Base-by-base conservation (phyloP, 192 early-diverging fungal species). In the Umbelopsis sp. region DNA sequence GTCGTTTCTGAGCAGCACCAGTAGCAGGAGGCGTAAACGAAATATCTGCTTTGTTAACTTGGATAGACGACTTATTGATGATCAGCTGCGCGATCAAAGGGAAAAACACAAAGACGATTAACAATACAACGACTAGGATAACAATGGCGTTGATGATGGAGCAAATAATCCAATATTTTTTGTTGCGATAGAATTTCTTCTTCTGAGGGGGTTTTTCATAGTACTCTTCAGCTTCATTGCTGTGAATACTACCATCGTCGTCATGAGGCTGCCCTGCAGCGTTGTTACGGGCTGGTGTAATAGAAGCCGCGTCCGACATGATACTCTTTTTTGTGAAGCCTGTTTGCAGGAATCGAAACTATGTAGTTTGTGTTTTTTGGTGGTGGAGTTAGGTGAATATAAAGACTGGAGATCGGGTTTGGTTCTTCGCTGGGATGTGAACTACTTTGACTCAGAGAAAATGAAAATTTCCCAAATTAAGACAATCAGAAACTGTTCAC, bases 131-230 rank as follows among this genome's bases (percentile, higher is more conserved):
- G 25, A 86, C 78, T 10, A 80, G 66, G n/a, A 80, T 53, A 27
- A 76, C 49, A 49, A 89, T 77, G 22, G 80, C 71, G 6, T 73
- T 80, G 25, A 83, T 30, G 35, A 82, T 72, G 16, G 78, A 77
- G 69, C 86, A 89, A 67, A 87, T 80, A 64, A 79, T 79, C 81
- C 87, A 87, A 64, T 79, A 87, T 51, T 80, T 84, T 48, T 72
- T 82, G 18, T 81, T 75, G 33, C 78, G 79, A 67, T 85, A 83
- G 30, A 83, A 86, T 7, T 51, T 75, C 18, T 22, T 66, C 22
- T 75, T 75, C 23, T 45, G 53, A 25, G 70, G 70, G 20, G 75
- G 66, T 53, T 77, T 77, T 48, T 72, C 71, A 64, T 67, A 68
- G 46, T 72, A 77, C 52, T 77, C 70, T 64, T 77, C 75, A 35